These are phyloP conservation scores for Calonectria honghensis DNA, from an alignment of 2,329 filamentous ascomycete species.

Conservation along the genomic window DNA sequence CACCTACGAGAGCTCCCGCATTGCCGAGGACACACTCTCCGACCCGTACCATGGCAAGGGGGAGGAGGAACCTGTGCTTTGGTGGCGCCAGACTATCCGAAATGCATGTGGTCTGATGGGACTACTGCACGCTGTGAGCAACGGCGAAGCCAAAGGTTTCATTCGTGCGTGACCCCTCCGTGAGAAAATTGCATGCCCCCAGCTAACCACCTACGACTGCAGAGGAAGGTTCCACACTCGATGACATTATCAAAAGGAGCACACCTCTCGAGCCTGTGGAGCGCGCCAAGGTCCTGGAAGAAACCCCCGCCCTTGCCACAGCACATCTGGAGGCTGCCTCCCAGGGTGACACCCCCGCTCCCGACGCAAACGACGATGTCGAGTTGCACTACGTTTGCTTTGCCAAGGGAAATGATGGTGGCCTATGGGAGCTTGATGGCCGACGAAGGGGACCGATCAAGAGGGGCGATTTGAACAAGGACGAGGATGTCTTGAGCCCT, in stretches of 20 bases:
- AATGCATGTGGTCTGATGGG: constrained; percentile 96
- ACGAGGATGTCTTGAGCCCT: constrained; percentile 84
- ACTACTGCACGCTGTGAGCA: constrained; percentile 86
- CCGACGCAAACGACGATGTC: constrained; percentile 85
- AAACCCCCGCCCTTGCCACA: constrained; percentile 82
- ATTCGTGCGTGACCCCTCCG: constrained; percentile 68
- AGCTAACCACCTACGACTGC: neutral
- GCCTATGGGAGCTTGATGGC: constrained; percentile 77
- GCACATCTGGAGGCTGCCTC: constrained; percentile 87
- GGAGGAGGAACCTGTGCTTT: constrained; percentile 84
- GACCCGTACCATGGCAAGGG: constrained; percentile 81
- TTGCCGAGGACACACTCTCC: constrained; percentile 80
- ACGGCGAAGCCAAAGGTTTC: constrained; percentile 80
- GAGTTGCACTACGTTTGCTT: constrained; percentile 98
- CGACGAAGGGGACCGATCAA: constrained; percentile 74
- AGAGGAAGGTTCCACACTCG: constrained; percentile 74
- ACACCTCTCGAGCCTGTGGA: constrained; percentile 79
- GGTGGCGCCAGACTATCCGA: constrained; percentile 96
- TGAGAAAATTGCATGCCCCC: neutral
- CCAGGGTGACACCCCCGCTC: constrained; percentile 86
- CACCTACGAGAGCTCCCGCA: constrained; percentile 85
- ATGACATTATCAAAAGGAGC: constrained; percentile 80
- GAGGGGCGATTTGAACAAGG: constrained; percentile 72
- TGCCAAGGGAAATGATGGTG: constrained; percentile 82
- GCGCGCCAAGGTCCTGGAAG: constrained; percentile 85